Evolutionary conservation across 2,329 filamentous ascomycete genomes (phyloP).

Genomic region (Aureobasidium namibiae): DNA sequence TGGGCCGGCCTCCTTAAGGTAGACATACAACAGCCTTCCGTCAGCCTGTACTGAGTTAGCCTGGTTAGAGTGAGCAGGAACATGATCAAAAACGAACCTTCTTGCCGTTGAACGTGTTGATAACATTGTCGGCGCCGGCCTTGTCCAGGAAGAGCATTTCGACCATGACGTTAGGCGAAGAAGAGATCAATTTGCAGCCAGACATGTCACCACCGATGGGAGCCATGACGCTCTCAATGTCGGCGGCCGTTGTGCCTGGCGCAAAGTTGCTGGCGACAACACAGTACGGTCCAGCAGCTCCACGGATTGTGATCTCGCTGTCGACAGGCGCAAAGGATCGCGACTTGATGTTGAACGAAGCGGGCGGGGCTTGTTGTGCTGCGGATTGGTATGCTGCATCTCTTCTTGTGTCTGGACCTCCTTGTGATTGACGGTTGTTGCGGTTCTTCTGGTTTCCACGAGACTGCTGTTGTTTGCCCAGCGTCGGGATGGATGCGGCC

Average conservation of each 20-base stretch:
- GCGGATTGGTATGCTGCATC: constrained; percentile 1
- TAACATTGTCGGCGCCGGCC: constrained; percentile 65
- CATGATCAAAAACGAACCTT: constrained; percentile 45
- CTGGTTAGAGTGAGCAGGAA: neutral
- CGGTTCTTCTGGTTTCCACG: constrained; percentile 2
- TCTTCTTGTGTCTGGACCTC: neutral
- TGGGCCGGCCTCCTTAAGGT: constrained; percentile 50
- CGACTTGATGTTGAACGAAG: constrained; percentile 15
- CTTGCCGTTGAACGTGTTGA: constrained; percentile 70
- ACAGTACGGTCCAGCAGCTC: constrained; percentile 56
- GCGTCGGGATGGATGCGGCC: neutral
- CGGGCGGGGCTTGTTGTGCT: neutral
- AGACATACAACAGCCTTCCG: constrained; percentile 64
- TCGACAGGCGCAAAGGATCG: neutral
- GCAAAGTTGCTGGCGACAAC: constrained; percentile 78
- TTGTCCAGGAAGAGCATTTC: constrained; percentile 68
- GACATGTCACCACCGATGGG: constrained; percentile 59
- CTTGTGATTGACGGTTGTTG: neutral
- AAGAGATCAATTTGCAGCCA: constrained; percentile 60
- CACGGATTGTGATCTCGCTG: constrained; percentile 59
- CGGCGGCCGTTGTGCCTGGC: constrained; percentile 68
- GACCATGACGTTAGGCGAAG: constrained; percentile 63
- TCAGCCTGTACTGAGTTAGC: constrained; percentile 50
- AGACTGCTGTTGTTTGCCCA: constrained; percentile 8
- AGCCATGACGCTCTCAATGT: constrained; percentile 76